phyloP scores from a whole-genome alignment of 345 rosid genomes.

The Ceriops tagal region DNA sequence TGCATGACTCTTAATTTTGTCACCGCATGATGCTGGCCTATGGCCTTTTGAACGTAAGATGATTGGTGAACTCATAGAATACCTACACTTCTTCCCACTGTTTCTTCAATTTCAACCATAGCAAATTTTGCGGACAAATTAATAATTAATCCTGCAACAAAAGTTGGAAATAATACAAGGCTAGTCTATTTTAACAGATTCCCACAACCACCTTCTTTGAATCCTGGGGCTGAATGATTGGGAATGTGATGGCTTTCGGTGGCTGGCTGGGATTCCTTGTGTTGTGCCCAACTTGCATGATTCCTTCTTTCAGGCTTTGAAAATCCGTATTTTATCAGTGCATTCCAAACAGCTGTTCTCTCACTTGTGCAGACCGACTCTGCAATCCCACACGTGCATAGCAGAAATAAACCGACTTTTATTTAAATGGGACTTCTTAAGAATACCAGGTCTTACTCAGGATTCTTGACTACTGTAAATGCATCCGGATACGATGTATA shows the following conservation, averaged over 20 bases:
- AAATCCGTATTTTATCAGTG: slow-evolving; percentile 15
- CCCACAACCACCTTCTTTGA: slow-evolving; percentile 35
- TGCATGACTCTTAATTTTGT: background rate
- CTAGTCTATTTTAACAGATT: slow-evolving; percentile 37
- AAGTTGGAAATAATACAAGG: slow-evolving; percentile 11
- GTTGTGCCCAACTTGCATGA: slow-evolving; percentile 40
- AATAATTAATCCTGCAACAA: background rate
- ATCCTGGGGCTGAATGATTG: slow-evolving; percentile 35
- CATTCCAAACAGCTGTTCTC: background rate
- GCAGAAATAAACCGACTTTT: background rate
- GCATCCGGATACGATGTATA: background rate
- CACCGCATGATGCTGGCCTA: slow-evolving; percentile 17
- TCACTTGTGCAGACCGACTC: slow-evolving; percentile 2
- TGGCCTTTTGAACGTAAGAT: slow-evolving; percentile 5
- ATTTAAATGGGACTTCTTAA: slow-evolving; percentile 1
- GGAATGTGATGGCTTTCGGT: slow-evolving; percentile 49
- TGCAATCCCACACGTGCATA: slow-evolving; percentile 6
- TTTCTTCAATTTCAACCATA: slow-evolving; percentile 14
- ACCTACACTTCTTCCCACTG: slow-evolving; percentile 14
- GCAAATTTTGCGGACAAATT: slow-evolving; percentile 20
- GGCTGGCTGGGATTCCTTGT: slow-evolving; percentile 35
- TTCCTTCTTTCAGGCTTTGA: slow-evolving; percentile 20
- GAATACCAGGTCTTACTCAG: background rate
- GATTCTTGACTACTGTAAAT: too few species aligned
- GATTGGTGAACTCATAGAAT: background rate